Evolutionary conservation across 768 basidiomycete genomes (phyloP).

Genomic region (Candolleomyces aberdarensis): DNA sequence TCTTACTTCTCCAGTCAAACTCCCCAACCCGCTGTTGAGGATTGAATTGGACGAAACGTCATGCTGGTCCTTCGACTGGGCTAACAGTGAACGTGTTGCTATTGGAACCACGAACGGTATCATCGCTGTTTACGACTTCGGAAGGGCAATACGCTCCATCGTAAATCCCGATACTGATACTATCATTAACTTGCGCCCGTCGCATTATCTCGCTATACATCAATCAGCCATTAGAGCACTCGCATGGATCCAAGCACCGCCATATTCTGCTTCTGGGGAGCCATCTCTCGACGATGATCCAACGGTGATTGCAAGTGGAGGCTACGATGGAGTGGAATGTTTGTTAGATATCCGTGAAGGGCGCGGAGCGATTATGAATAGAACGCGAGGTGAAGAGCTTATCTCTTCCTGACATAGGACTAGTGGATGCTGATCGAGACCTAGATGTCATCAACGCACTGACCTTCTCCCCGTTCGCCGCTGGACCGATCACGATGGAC

Average conservation of each 20-base stretch:
- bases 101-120: conserved; percentile 81
- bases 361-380: conserved; percentile 64
- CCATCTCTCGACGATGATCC: conserved; percentile 55
- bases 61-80: conserved; percentile 89
- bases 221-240: conserved; percentile 78
- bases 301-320: conserved; percentile 70
- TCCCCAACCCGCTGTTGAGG: conserved; percentile 63
- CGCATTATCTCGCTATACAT: conserved; percentile 70
- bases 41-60: conserved; percentile 73
- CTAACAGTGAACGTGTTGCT: conserved; percentile 77
- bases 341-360: conserved; percentile 76
- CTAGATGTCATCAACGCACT: conserved; percentile 71
- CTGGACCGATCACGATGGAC: conserved; percentile 75
- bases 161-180: conserved; percentile 21
- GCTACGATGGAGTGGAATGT: conserved; percentile 77
- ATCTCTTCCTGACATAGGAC: background rate
- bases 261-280: conserved; percentile 43
- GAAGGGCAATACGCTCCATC: conserved; percentile 34
- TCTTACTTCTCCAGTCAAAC: conserved; percentile 38
- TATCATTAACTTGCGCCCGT: conserved; percentile 52
- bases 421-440: no score
- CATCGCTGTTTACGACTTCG: conserved; percentile 58
- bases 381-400: conserved; percentile 60
- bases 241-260: conserved; percentile 71
- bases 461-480: conserved; percentile 63